Base-by-base conservation (phyloP, 2,329 filamentous ascomycete genomes). In the Exserohilum rostratum region DNA sequence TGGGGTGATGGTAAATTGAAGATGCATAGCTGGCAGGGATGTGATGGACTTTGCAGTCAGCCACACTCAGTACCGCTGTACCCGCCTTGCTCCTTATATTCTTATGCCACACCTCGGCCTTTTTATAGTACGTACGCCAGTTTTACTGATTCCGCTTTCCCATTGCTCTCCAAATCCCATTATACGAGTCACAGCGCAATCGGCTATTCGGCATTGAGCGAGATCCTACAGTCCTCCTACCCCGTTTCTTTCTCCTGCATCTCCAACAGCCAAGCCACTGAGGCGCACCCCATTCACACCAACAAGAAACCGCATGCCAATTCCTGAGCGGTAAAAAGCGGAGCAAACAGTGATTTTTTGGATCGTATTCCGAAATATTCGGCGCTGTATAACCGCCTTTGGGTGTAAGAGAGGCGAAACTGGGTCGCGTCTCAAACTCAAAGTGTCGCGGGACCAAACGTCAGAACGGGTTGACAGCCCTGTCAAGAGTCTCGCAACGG, bases 401-500 rank as follows among this genome's bases (percentile, higher is more conserved):
- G 10, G 44, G 43, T 27, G 5, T 51, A 43, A 50, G 48, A 30
- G 22, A 40, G 25, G 22, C 43, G 49, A 40, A 25, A 44, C 29
- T 30, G 42, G 45, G 35, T 27, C 29, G 40, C 22, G 34, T 46
- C 48, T 58, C 56, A 58, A 58, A 58, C 56, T 44, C 30, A 15
- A 42, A 39, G 18, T 49, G 56, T 58, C 53, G 56, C 52, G 45
- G 10, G 9, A 45, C 48, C 40, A 34, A 55, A 46, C 30, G 38
- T 48, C 47, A 38, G 30, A 49, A 46, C 46, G 44, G 52, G 55
- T 29, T 25, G 27, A 45, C 53, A 53, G 49, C 55, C 55, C 57
- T 61, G 61, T 52, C 49, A 52, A 29, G 27, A 43, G 39, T 50
- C 37, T 50, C 47, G 29, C 42, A 17, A 50, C 35, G 22, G 40